Percentiles rank a stretch among this genome's conserved stretches.
These are phyloP conservation scores for Paramecium octaurelia DNA, from an alignment of 73 alveolate genomes.

Conservation along the genomic window DNA sequence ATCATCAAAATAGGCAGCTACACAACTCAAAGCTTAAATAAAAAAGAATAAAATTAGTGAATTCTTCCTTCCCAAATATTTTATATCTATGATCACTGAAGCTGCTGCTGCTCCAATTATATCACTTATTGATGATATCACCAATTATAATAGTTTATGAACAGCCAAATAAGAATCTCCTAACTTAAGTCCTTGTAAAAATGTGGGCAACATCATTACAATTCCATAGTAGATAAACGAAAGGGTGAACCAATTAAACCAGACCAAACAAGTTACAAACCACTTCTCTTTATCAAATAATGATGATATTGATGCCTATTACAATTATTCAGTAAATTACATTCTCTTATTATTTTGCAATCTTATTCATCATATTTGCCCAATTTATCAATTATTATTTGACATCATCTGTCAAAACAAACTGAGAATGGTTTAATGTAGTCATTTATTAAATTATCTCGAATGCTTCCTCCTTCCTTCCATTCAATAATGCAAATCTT, in stretches of 20 bases:
- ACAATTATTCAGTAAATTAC: background rate
- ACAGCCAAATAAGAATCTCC: background rate
- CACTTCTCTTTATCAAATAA: constrained; percentile 43
- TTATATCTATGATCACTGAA: constrained; percentile 42
- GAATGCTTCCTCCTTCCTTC: constrained; percentile 38
- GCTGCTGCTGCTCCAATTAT: constrained; percentile 50
- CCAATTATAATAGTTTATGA: background rate
- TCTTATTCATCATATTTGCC: constrained; percentile 16
- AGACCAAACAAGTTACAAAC: background rate
- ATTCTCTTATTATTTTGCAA: constrained; percentile 17
- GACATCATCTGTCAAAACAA: background rate
- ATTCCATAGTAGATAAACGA: constrained; percentile 53
- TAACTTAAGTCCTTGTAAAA: background rate
- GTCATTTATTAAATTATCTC: constrained; percentile 9
- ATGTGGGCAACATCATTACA: constrained; percentile 49
- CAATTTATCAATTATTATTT: constrained; percentile 36
- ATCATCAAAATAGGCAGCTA: constrained; percentile 36
- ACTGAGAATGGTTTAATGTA: background rate
- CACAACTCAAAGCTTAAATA: constrained; percentile 20
- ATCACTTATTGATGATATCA: constrained; percentile 40
- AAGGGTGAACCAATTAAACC: constrained; percentile 59
- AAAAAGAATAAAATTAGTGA: constrained; percentile 45
- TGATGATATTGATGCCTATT: background rate
- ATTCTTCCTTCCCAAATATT: constrained; percentile 53
- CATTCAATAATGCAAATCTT: constrained; percentile 29